phyloP scores from a whole-genome alignment of 108 stramenopile genomes.

The Fragilaria radians region DNA sequence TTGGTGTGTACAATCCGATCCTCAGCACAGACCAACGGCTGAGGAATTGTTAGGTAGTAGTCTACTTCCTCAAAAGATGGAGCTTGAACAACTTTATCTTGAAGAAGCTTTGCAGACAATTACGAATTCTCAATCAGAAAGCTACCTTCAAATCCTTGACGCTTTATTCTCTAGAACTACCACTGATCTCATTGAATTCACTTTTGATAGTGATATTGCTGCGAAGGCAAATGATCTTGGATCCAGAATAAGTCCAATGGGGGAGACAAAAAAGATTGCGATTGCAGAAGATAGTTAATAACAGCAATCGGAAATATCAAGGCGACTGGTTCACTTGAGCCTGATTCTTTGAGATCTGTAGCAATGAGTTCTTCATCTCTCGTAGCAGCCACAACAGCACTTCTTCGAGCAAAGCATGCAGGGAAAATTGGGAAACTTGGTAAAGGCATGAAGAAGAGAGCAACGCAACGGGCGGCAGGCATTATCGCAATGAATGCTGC shows the following conservation, averaged over 20 bases:
- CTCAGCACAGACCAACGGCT: slow-evolving; percentile 55
- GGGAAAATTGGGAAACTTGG: slow-evolving; percentile 54
- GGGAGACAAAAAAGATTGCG: slow-evolving; percentile 4
- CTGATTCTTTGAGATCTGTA: slow-evolving; percentile 19
- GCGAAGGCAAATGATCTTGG: slow-evolving; percentile 42
- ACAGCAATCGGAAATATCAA: slow-evolving; percentile 28
- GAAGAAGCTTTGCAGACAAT: slow-evolving; percentile 76
- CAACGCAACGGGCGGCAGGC: slow-evolving; percentile 50
- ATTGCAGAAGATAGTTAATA: slow-evolving; percentile 22
- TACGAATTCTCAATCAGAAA: slow-evolving; percentile 62
- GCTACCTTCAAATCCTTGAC: slow-evolving; percentile 50
- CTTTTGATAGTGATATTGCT: slow-evolving; percentile 67
- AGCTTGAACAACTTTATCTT: slow-evolving; percentile 65
- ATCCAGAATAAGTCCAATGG: background rate
- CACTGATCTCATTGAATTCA: slow-evolving; percentile 44
- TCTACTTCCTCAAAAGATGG: slow-evolving; percentile 67
- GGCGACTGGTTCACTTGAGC: slow-evolving; percentile 15
- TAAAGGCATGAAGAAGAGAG: slow-evolving; percentile 55
- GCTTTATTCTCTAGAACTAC: slow-evolving; percentile 54
- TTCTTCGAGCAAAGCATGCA: slow-evolving; percentile 48
- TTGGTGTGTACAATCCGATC: slow-evolving; percentile 65
- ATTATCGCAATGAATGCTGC: slow-evolving; percentile 64
- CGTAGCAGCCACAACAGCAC: slow-evolving; percentile 54
- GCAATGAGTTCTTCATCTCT: slow-evolving; percentile 65
- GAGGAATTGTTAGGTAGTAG: slow-evolving; percentile 41